phyloP scores from a whole-genome alignment of 78 protist species.

The Thecamonas trahens region DNA sequence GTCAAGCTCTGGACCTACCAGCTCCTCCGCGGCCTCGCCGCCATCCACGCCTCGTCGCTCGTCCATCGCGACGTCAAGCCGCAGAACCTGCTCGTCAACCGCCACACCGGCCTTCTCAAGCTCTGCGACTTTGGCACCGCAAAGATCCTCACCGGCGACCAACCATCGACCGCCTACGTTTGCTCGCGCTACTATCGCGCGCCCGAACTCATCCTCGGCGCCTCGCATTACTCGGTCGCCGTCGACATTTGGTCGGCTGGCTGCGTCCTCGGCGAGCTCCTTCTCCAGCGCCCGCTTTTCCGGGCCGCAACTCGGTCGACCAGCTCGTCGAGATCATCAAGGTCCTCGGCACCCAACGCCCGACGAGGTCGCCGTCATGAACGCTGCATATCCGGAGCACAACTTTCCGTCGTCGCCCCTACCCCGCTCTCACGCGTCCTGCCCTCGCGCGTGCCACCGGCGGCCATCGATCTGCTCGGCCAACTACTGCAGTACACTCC shows the following conservation, averaged over 20 bases:
- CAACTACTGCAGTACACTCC: slow-evolving; percentile 80
- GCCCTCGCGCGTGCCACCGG: background rate
- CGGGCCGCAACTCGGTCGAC: slow-evolving; percentile 88
- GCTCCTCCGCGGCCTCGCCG: slow-evolving; percentile 79
- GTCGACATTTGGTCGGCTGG: slow-evolving; percentile 87
- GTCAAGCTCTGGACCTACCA: slow-evolving; percentile 91
- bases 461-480: slow-evolving; percentile 67
- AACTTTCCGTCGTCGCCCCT: too few relatives aligned
- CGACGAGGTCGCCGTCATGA: background rate
- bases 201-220: slow-evolving; percentile 98
- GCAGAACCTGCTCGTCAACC: slow-evolving; percentile 80
- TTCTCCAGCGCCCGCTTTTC: slow-evolving; percentile 91
- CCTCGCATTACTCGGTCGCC: slow-evolving; percentile 89
- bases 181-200: slow-evolving; percentile 99
- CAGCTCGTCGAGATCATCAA: slow-evolving; percentile 98
- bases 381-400: background rate
- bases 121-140: slow-evolving; percentile 97
- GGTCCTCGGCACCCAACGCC: slow-evolving; percentile 27
- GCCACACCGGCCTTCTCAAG: slow-evolving; percentile 74
- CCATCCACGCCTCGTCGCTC: slow-evolving; percentile 72
- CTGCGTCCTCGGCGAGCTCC: slow-evolving; percentile 90
- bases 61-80: slow-evolving; percentile 90
- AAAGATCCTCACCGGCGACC: slow-evolving; percentile 80
- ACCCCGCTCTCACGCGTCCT: too few relatives aligned
- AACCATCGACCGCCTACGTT: slow-evolving; percentile 97